Conservation (phyloP, 2,329 filamentous ascomycete species). For the Claviceps sp. region DNA sequence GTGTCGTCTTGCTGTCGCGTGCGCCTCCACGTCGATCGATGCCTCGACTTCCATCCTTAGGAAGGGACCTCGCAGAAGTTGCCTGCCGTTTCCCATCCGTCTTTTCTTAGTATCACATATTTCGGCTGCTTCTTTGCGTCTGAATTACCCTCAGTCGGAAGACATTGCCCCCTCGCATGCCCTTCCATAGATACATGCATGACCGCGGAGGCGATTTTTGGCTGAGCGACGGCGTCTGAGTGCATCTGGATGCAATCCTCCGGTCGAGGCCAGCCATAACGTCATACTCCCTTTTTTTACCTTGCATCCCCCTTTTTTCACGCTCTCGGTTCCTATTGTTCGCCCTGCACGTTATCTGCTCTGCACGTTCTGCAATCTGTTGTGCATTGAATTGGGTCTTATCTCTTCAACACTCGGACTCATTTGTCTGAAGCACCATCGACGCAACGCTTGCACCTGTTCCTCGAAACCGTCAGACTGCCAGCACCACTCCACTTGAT, state of each 20-base stretch:
- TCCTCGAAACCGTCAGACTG: neutral
- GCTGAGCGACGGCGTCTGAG: neutral
- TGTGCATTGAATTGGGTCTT: neutral
- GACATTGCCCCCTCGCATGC: neutral
- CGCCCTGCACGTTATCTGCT: neutral
- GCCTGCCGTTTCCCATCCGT: neutral
- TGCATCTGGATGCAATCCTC: neutral
- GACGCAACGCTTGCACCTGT: neutral
- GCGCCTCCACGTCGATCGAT: neutral
- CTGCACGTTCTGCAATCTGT: neutral
- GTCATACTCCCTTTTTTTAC: neutral
- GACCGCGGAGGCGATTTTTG: neutral
- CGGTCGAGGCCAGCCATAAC: neutral
- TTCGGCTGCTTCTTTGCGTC: neutral
- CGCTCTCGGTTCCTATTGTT: neutral
- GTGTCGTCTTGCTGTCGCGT: neutral
- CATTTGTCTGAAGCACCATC: neutral
- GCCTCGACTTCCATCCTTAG: neutral
- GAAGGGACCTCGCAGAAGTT: neutral
- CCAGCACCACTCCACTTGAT: constrained; percentile 3
- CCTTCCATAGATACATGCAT: neutral
- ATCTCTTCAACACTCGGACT: neutral
- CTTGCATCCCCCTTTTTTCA: neutral
- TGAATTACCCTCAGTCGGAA: neutral
- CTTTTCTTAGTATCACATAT: neutral